Evolutionary conservation across 2,329 filamentous ascomycete species (phyloP).

Genomic region (Anthostomella pinea): DNA sequence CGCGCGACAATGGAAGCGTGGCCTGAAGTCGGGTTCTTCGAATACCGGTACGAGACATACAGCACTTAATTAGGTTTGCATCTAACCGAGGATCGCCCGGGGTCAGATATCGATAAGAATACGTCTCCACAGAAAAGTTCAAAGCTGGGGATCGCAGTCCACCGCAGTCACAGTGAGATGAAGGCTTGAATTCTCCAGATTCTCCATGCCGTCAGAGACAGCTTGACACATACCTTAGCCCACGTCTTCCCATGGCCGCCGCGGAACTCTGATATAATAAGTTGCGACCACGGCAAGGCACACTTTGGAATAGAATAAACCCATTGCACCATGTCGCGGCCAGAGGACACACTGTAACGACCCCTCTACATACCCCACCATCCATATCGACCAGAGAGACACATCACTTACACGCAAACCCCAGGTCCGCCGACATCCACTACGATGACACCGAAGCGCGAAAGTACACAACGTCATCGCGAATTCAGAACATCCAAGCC

Average conservation of each 20-base stretch:
- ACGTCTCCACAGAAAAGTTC: slow-evolving; percentile 28
- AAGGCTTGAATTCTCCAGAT: no score
- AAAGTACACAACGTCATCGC: slow-evolving; percentile 95
- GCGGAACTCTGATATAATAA: no score
- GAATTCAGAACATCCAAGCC: slow-evolving; percentile 93
- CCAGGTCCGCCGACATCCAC: slow-evolving; percentile 89
- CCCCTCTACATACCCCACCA: slow-evolving; percentile 11
- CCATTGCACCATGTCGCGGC: slow-evolving; percentile 78
- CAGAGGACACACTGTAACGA: slow-evolving; percentile 83
- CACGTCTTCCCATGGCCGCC: no score
- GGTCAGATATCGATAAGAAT: slow-evolving; percentile 17
- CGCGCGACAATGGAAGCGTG: background rate
- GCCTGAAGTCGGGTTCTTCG: no score
- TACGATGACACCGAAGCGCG: slow-evolving; percentile 94
- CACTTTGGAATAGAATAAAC: no score
- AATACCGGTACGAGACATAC: no score
- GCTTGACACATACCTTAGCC: no score
- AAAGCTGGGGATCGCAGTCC: no score
- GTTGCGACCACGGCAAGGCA: no score
- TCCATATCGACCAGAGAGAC: slow-evolving; percentile 13
- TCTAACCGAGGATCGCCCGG: slow-evolving; percentile 16
- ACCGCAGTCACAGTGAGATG: no score
- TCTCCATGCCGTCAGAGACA: no score
- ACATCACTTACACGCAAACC: slow-evolving; percentile 23
- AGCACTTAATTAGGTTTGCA: no score